These are phyloP conservation scores for Diaporthe ampelina DNA, from an alignment of 2,329 filamentous ascomycete genomes.

Conservation along the genomic window DNA sequence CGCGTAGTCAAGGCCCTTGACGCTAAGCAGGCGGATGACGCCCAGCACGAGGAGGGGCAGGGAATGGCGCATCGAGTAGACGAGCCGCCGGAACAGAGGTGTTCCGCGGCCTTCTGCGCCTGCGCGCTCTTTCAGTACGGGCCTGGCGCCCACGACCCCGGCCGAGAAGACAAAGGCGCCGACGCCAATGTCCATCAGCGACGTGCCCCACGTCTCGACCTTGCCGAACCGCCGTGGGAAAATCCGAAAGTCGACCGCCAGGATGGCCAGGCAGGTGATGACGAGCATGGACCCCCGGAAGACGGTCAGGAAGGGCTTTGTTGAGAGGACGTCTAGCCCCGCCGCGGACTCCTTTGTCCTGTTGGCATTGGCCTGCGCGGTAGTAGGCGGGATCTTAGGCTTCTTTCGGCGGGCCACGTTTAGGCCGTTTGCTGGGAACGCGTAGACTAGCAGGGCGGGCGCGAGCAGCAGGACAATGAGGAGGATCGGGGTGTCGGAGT, in stretches of 20 bases:
- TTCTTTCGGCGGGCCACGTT: slow-evolving; percentile 60
- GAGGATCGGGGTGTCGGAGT: slow-evolving; percentile 80
- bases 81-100: slow-evolving; percentile 70
- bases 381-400: slow-evolving; percentile 60
- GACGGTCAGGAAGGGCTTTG: slow-evolving; percentile 92
- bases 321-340: slow-evolving; percentile 71
- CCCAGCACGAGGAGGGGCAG: slow-evolving; percentile 86
- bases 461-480: slow-evolving; percentile 81
- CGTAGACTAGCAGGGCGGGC: slow-evolving; percentile 76
- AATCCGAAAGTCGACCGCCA: slow-evolving; percentile 95
- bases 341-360: slow-evolving; percentile 47
- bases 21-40: slow-evolving; percentile 83
- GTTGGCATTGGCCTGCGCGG: slow-evolving; percentile 50
- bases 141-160: slow-evolving; percentile 89
- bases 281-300: slow-evolving; percentile 95
- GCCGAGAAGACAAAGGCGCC: slow-evolving; percentile 97
- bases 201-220: slow-evolving; percentile 99
- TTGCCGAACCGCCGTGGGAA: slow-evolving; percentile 97
- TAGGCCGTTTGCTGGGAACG: slow-evolving; percentile 59
- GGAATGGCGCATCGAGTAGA: slow-evolving; percentile 81
- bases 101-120: slow-evolving; percentile 63
- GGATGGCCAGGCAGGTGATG: slow-evolving; percentile 88
- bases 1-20: slow-evolving; percentile 95
- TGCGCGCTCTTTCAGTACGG: slow-evolving; percentile 78
- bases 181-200: slow-evolving; percentile 98